These are phyloP conservation scores for Suillus placidus DNA, from an alignment of 768 basidiomycete genomes.

Conservation along the genomic window DNA sequence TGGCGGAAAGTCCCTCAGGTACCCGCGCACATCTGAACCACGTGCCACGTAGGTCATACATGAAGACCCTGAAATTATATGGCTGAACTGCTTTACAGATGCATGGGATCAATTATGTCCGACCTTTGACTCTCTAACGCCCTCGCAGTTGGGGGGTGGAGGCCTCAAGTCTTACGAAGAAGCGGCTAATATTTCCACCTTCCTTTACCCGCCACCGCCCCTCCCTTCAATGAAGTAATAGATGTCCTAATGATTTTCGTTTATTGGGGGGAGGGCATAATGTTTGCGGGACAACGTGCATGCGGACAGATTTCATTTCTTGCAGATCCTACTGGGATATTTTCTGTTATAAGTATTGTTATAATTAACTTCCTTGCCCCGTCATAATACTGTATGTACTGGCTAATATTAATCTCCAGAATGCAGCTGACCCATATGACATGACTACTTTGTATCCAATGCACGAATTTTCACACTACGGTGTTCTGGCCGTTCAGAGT, in stretches of 20 bases:
- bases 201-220: slow-evolving; percentile 16
- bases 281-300: background rate
- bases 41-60: background rate
- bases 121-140: slow-evolving; percentile 19
- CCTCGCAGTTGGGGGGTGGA: slow-evolving; percentile 23
- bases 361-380: background rate
- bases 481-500: too few species aligned
- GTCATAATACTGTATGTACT: background rate
- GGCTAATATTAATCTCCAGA: too few species aligned
- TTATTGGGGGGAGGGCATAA: background rate
- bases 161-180: slow-evolving; percentile 20
- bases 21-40: background rate
- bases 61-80: background rate
- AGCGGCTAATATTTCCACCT: slow-evolving; percentile 22
- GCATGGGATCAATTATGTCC: slow-evolving; percentile 32
- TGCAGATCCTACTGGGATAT: background rate
- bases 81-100: slow-evolving; percentile 12
- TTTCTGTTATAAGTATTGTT: background rate
- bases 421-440: too few species aligned
- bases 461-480: too few species aligned
- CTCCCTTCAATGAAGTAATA: too few species aligned
- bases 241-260: background rate
- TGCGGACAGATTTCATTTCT: background rate
- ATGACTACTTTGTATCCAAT: too few species aligned
- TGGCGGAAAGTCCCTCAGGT: slow-evolving; percentile 29